Percentiles rank a stretch among this genome's conserved stretches.
Conservation (phyloP, 371 early-diverging fungal species). For the Lichtheimia hyalospora region DNA sequence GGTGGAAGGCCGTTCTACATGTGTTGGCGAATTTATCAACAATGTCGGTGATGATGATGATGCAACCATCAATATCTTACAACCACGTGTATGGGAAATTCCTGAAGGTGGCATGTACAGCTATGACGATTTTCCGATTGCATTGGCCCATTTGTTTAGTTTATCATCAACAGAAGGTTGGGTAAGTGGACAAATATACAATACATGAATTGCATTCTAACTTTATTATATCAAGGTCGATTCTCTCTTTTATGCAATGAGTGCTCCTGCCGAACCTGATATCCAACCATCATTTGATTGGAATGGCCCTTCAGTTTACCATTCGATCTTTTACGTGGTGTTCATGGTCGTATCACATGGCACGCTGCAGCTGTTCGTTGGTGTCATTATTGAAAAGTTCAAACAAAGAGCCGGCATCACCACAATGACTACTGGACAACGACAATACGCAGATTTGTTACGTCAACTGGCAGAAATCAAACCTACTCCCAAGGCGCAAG, state of each 20-base stretch:
- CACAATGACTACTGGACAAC: constrained; percentile 51
- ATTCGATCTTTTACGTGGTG: constrained; percentile 52
- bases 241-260: constrained; percentile 51
- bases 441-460: constrained; percentile 57
- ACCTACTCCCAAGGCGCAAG: constrained; percentile 51
- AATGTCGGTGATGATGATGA: constrained; percentile 36
- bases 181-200: constrained; percentile 28
- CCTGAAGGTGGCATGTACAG: constrained; percentile 49
- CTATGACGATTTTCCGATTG: constrained; percentile 49
- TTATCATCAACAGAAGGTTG: constrained; percentile 65
- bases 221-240: constrained; percentile 18
- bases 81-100: constrained; percentile 55
- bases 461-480: constrained; percentile 54
- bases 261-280: constrained; percentile 45
- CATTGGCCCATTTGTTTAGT: constrained; percentile 50
- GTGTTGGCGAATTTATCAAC: constrained; percentile 47
- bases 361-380: constrained; percentile 61
- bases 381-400: constrained; percentile 65
- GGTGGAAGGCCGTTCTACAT: constrained; percentile 34
- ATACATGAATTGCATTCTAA: constrained; percentile 6
- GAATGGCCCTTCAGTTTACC: constrained; percentile 48
- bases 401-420: constrained; percentile 61
- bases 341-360: constrained; percentile 63
- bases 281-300: constrained; percentile 50
- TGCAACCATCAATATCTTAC: constrained; percentile 27